Evolutionary conservation across 2,329 filamentous ascomycete species (phyloP).

Genomic region (Trichothecium roseum): DNA sequence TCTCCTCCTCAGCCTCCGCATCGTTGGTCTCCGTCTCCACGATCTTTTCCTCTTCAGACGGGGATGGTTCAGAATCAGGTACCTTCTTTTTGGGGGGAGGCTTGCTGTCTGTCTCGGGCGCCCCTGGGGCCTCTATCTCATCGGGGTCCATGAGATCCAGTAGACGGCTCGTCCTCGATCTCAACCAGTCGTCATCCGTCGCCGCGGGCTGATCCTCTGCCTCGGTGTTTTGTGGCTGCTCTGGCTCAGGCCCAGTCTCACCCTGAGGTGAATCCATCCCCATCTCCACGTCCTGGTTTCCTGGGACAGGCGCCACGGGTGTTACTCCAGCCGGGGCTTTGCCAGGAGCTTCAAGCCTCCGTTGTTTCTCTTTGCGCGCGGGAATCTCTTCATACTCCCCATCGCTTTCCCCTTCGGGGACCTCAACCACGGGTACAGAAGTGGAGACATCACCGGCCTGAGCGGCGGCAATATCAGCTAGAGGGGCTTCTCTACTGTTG

Average conservation of each 20-base stretch:
- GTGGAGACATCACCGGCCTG: constrained; percentile 8
- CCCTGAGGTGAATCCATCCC: constrained; percentile 1
- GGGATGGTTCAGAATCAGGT: background rate
- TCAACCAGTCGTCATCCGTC: constrained; percentile 83
- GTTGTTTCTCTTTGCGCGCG: constrained; percentile 37
- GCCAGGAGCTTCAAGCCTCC: constrained; percentile 17
- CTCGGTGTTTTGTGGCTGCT: constrained; percentile 1
- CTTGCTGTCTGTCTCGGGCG: background rate
- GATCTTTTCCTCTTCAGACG: background rate
- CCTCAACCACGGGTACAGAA: constrained; percentile 13
- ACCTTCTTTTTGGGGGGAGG: constrained; percentile 1
- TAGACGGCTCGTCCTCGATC: constrained; percentile 76
- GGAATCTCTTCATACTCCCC: constrained; percentile 64
- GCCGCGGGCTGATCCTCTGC: constrained; percentile 5
- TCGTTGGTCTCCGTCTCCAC: background rate
- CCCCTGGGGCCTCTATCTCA: constrained; percentile 23
- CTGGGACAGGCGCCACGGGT: constrained; percentile 1
- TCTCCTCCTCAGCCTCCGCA: constrained; percentile 3
- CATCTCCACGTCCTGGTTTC: constrained; percentile 1
- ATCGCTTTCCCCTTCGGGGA: constrained; percentile 52
- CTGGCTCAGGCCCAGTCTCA: constrained; percentile 3
- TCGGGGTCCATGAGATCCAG: constrained; percentile 76
- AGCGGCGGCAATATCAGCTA: constrained; percentile 16
- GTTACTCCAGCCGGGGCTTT: constrained; percentile 9
- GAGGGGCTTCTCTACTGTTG: constrained; percentile 26